Evolutionary conservation across 2,329 filamentous ascomycete species (phyloP).

Genomic region (Pseudogymnoascus destructans): DNA sequence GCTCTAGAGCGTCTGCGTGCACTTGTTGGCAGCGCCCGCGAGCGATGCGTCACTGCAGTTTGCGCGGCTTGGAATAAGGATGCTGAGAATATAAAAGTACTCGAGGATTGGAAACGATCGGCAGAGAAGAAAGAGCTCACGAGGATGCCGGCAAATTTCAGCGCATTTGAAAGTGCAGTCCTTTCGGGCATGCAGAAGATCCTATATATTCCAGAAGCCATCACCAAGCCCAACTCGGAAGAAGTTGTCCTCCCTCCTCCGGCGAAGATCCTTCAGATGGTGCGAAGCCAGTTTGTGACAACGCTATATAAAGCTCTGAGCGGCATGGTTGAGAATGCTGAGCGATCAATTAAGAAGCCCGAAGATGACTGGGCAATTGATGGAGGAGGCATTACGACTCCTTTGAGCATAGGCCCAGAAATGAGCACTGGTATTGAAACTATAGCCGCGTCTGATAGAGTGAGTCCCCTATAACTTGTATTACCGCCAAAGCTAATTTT

Average conservation of each 20-base stretch:
- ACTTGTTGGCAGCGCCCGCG: constrained; percentile 65
- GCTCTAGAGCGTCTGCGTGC: constrained; percentile 60
- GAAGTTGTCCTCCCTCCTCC: constrained; percentile 78
- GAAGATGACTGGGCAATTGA: constrained; percentile 27
- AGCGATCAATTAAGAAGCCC: constrained; percentile 53
- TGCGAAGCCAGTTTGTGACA: constrained; percentile 81
- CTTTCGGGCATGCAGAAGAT: constrained; percentile 88
- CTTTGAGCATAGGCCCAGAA: constrained; percentile 23
- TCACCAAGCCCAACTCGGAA: constrained; percentile 55
- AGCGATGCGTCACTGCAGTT: constrained; percentile 72
- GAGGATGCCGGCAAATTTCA: constrained; percentile 76
- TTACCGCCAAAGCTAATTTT: not conserved
- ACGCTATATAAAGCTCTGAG: constrained; percentile 89
- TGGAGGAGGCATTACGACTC: constrained; percentile 23
- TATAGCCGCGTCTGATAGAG: constrained; percentile 39
- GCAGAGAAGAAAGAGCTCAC: constrained; percentile 76
- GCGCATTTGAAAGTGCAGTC: constrained; percentile 71
- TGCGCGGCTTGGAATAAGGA: constrained; percentile 90
- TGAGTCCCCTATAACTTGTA: constrained; percentile 25
- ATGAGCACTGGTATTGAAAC: constrained; percentile 34
- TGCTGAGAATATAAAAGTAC: constrained; percentile 77
- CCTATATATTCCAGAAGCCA: constrained; percentile 79
- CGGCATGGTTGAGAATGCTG: constrained; percentile 94
- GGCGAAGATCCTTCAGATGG: constrained; percentile 77
- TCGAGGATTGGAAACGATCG: constrained; percentile 88